Evolutionary conservation across 768 basidiomycete genomes (phyloP).

Genomic region (Mycena capillaripes): DNA sequence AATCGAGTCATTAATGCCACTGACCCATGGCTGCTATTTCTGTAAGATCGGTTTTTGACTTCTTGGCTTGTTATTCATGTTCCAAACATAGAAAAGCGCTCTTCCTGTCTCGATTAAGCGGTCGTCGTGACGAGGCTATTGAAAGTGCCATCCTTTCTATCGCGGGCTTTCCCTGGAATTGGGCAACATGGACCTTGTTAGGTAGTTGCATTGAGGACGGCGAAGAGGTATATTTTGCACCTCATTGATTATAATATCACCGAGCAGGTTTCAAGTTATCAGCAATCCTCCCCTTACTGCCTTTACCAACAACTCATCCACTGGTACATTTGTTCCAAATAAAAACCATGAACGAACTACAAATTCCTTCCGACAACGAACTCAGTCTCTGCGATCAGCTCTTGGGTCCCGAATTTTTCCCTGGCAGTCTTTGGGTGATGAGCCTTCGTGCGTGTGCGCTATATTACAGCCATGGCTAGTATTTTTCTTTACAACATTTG

Average conservation of each 20-base stretch:
- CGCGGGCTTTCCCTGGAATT: slow-evolving; percentile 89
- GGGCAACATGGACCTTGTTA: slow-evolving; percentile 93
- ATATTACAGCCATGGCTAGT: slow-evolving; percentile 91
- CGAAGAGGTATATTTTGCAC: slow-evolving; percentile 77
- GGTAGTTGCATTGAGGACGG: slow-evolving; percentile 83
- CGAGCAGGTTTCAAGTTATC: slow-evolving; percentile 55
- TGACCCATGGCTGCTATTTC: slow-evolving; percentile 88
- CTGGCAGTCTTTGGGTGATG: slow-evolving; percentile 88
- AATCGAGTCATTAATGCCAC: slow-evolving; percentile 66
- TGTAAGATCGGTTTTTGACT: slow-evolving; percentile 64
- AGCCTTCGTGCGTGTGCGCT: slow-evolving; percentile 87
- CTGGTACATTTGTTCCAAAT: slow-evolving; percentile 83
- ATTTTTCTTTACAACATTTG: slow-evolving; percentile 15
- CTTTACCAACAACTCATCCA: slow-evolving; percentile 61
- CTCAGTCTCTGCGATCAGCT: slow-evolving; percentile 86
- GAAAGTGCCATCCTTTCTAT: slow-evolving; percentile 85
- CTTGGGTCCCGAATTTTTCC: slow-evolving; percentile 79
- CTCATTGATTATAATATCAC: slow-evolving; percentile 17
- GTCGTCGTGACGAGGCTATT: slow-evolving; percentile 86
- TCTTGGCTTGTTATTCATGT: slow-evolving; percentile 14
- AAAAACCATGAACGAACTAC: slow-evolving; percentile 90
- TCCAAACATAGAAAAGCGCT: slow-evolving; percentile 77
- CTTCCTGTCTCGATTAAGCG: slow-evolving; percentile 81
- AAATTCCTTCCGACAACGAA: slow-evolving; percentile 90
- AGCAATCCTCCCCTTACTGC: slow-evolving; percentile 62